Conservation (phyloP, 2,329 filamentous ascomycete genomes). For the Pseudophaeomoniella oleicola region DNA sequence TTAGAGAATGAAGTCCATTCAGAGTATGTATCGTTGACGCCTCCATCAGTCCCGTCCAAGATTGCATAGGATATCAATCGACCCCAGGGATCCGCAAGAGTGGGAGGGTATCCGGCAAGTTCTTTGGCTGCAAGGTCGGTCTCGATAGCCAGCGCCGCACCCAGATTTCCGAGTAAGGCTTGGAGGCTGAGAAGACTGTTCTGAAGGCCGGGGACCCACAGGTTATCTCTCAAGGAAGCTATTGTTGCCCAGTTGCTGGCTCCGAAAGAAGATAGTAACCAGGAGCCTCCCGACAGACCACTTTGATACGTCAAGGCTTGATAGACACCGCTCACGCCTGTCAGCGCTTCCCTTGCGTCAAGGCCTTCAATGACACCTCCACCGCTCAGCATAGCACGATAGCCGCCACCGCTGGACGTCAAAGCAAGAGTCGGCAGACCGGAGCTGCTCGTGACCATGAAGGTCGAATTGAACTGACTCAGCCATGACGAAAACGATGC, state of each 20-base stretch:
- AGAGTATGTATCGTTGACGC: constrained; percentile 20
- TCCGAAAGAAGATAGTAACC: constrained; percentile 30
- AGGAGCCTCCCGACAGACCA: constrained; percentile 31
- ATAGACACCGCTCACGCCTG: constrained; percentile 25
- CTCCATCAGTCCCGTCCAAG: constrained; percentile 21
- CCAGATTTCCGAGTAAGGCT: constrained; percentile 13
- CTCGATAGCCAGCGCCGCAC: no score
- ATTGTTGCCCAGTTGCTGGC: constrained; percentile 33
- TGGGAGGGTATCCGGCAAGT: constrained; percentile 22
- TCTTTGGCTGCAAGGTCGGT: constrained; percentile 23
- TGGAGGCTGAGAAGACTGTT: constrained; percentile 20
- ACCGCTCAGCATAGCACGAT: constrained; percentile 23
- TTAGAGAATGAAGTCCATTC: constrained; percentile 19
- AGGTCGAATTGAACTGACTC: constrained; percentile 18
- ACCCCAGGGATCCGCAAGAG: constrained; percentile 26
- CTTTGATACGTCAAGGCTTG: constrained; percentile 32
- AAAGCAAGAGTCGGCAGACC: constrained; percentile 27
- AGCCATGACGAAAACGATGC: constrained; percentile 24
- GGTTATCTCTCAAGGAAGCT: constrained; percentile 19
- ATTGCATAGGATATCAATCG: constrained; percentile 26
- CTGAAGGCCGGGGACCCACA: constrained; percentile 27
- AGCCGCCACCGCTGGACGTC: constrained; percentile 28
- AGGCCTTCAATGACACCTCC: constrained; percentile 28
- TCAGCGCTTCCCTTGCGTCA: constrained; percentile 26
- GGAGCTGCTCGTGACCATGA: constrained; percentile 18